phyloP scores from a whole-genome alignment of 2,329 filamentous ascomycete species.

The Fusarium pseudograminearum region DNA sequence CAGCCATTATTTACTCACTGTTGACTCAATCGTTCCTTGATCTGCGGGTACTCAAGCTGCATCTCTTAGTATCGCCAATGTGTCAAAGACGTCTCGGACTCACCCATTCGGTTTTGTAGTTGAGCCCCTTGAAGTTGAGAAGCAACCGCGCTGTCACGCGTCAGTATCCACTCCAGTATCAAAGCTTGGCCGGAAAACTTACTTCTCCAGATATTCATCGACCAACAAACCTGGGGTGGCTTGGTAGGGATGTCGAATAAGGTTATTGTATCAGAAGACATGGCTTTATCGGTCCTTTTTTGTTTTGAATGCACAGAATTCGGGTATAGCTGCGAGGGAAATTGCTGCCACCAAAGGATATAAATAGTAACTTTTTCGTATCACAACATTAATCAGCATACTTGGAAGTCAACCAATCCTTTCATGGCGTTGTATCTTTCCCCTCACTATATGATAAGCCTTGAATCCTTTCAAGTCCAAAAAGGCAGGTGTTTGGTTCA shows the following conservation, averaged over 20 bases:
- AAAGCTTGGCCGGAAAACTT: rapidly evolving
- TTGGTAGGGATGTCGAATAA: slow-evolving; percentile 36
- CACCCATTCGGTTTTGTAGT: slow-evolving; percentile 39
- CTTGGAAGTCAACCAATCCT: background rate
- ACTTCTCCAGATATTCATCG: slow-evolving; percentile 42
- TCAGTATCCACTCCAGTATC: background rate
- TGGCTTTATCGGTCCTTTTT: slow-evolving; percentile 4
- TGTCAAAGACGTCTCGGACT: background rate
- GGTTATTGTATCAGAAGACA: slow-evolving; percentile 9
- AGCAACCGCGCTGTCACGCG: slow-evolving; percentile 21
- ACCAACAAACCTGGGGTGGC: slow-evolving; percentile 33
- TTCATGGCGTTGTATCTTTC: background rate
- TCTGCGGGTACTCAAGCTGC: slow-evolving; percentile 35
- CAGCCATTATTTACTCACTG: slow-evolving; percentile 26
- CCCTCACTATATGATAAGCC: slow-evolving; percentile 1
- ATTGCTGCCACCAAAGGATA: background rate
- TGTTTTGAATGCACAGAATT: background rate
- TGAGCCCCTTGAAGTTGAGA: slow-evolving; percentile 32
- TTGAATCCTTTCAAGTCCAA: background rate
- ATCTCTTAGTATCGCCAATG: background rate
- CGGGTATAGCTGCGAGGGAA: background rate
- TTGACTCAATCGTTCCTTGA: slow-evolving; percentile 17
- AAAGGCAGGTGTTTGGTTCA: background rate
- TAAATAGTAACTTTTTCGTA: background rate
- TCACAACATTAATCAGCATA: slow-evolving; percentile 15